A percentile compares a stretch with the other conserved stretches of the same genome.
These are phyloP conservation scores for Helianthus tuberosus DNA, from an alignment of 129 eudicot genomes.

Conservation along the genomic window DNA sequence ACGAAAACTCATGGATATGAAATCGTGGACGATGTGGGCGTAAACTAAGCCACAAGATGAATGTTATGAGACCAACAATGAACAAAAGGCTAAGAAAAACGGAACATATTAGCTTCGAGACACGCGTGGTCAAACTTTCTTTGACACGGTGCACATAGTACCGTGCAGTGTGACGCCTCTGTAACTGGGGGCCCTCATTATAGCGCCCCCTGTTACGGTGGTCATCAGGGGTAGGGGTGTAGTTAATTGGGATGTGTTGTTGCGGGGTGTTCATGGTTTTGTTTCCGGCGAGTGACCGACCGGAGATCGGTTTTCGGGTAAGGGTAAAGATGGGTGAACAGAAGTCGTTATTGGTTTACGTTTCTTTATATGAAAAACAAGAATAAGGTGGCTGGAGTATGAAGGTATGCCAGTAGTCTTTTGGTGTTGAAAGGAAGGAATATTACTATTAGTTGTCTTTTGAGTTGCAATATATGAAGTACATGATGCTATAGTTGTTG, in stretches of 20 bases:
- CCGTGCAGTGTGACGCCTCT: conserved; percentile 66
- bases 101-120: conserved; percentile 78
- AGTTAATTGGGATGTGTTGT: conserved; percentile 39
- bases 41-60: conserved; percentile 87
- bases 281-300: background rate
- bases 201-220: conserved; percentile 35
- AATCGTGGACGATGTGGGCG: conserved; percentile 90
- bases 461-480: background rate
- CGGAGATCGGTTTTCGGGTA: background rate
- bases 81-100: conserved; percentile 60
- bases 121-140: conserved; percentile 75
- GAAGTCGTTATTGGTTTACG: conserved; percentile 29
- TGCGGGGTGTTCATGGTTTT: conserved; percentile 38
- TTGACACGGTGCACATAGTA: conserved; percentile 77
- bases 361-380: conserved; percentile 29
- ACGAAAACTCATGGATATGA: conserved; percentile 56
- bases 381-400: conserved; percentile 34
- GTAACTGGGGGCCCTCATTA: conserved; percentile 32
- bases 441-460: conserved; percentile 17
- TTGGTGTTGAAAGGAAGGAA: conserved; percentile 51
- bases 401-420: conserved; percentile 38
- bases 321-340: conserved; percentile 14
- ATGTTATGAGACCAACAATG: conserved; percentile 64
- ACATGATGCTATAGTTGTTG: conserved; percentile 21
- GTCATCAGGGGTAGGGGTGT: conserved; percentile 44